Evolutionary conservation across 768 basidiomycete genomes (phyloP).

Genomic region (Gloeostereum incarnatum): DNA sequence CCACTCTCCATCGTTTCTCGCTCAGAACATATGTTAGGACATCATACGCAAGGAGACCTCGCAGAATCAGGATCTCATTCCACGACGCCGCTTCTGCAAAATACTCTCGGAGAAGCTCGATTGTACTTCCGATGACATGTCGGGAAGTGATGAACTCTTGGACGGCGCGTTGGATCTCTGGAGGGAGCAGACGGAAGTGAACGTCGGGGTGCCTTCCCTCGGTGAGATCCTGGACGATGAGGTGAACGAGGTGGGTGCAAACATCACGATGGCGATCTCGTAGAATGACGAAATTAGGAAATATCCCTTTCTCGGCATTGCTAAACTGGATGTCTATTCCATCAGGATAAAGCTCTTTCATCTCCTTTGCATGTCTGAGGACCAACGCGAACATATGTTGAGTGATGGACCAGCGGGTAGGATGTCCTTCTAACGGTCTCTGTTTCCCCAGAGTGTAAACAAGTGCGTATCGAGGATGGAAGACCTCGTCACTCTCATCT

Average conservation of each 20-base stretch:
- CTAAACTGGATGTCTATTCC: conserved; percentile 12
- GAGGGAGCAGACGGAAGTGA: conserved; percentile 11
- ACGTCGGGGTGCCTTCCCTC: conserved; percentile 10
- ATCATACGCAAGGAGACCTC: conserved; percentile 32
- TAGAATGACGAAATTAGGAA: conserved; percentile 12
- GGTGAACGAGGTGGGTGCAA: conserved; percentile 8
- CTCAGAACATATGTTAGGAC: conserved; percentile 27
- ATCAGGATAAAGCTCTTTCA: conserved; percentile 10
- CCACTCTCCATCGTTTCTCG: conserved; percentile 37
- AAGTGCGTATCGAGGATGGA: conserved; percentile 36
- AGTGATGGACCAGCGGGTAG: conserved; percentile 30
- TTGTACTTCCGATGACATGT: conserved; percentile 1
- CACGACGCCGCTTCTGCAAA: conserved; percentile 15
- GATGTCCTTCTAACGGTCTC: conserved; percentile 26
- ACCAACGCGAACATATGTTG: conserved; percentile 28
- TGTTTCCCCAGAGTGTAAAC: conserved; percentile 35
- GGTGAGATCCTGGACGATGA: conserved; percentile 9
- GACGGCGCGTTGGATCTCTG: conserved; percentile 10
- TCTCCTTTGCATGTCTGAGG: conserved; percentile 7
- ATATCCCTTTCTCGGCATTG: conserved; percentile 1
- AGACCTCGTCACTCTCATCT: conserved; percentile 39
- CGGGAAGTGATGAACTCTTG: conserved; percentile 14
- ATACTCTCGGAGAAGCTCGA: conserved; percentile 8
- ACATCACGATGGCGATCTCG: conserved; percentile 4
- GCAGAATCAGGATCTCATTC: conserved; percentile 29